Evolutionary conservation across 2,329 filamentous ascomycete genomes (phyloP), one percentile per base, ranked within the genome.

Genomic region (Aquanectria penicillioides): DNA sequence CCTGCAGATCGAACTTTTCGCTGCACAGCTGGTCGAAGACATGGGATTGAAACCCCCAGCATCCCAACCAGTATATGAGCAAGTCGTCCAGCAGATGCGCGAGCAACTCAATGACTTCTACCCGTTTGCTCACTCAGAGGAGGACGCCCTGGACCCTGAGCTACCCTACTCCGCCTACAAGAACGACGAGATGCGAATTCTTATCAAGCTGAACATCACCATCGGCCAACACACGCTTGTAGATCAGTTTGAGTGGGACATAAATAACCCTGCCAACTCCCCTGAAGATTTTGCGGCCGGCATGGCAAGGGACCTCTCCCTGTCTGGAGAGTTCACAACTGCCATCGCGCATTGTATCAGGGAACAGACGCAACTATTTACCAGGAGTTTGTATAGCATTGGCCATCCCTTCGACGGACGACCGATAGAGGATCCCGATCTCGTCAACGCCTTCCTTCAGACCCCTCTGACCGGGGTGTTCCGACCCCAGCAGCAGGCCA

Each of bases 181-280:
- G 77, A 97, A 99, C 73, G 95, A 99, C 73, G 95, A 99, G 79
- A 97, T 99, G 94, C 90, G 95, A 47, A 91, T 99, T 67, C 80
- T 97, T 37, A 88, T 99, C 77, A 98, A 97, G 77, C 83, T 99
- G 47, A 97, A 98, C 77, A 97, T 99, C 71, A 98, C 95, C 6
- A 97, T 99, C 71, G 95, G 94, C 34, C 90, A 92, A 63, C 92
- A 97, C 72, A 98, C 94, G 0, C 82, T 99, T 22, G 90, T 97
- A 29, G 95, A 99, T 71, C 95, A 98, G 74, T 98, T 99, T 62
- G 95, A 99, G 77, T 99, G 95, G 95, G 95, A 99, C 69, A 93
- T 98, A 73, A 98, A 98, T 77, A 96, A 97, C 74, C 91, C 94
- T 0, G 80, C 90, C 52, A 99, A 99, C 75, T 96, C 91, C 0